A percentile compares a stretch with the other conserved stretches of the same genome.
Conservation (phyloP, 306 rosid genomes). For the Cicer chorassanicum region DNA sequence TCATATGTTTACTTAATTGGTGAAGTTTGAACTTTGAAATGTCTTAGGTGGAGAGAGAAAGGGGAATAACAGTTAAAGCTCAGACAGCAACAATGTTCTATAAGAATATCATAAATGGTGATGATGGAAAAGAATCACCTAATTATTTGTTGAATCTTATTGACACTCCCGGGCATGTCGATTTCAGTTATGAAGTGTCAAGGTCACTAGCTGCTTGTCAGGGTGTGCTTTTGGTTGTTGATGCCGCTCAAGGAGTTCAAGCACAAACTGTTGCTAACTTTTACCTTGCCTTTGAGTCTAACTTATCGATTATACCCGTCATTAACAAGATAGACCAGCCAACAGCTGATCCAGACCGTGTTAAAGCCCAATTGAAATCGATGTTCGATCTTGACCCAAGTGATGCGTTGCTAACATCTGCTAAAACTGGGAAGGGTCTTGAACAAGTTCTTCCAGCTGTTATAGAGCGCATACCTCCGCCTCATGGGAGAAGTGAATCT, state of each 20-base stretch:
- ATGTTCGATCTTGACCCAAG: constrained; percentile 90
- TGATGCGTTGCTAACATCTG: constrained; percentile 86
- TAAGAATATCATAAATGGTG: constrained; percentile 50
- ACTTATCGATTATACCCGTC: constrained; percentile 73
- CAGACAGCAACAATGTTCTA: constrained; percentile 97
- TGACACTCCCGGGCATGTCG: constrained; percentile 96
- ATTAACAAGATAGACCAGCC: constrained; percentile 95
- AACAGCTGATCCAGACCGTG: constrained; percentile 88
- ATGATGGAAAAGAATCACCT: constrained; percentile 45
- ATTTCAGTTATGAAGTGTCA: constrained; percentile 90
- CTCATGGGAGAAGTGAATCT: constrained; percentile 68
- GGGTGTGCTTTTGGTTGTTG: constrained; percentile 89
- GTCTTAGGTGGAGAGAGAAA: constrained; percentile 86
- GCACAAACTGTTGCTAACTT: constrained; percentile 95
- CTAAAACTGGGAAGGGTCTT: constrained; percentile 94
- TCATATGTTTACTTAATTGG: constrained; percentile 25
- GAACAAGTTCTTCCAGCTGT: constrained; percentile 92
- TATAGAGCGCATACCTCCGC: constrained; percentile 79
- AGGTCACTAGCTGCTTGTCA: constrained; percentile 96
- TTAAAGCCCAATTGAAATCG: constrained; percentile 78
- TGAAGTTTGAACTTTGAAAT: constrained; percentile 44
- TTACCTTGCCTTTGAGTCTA: constrained; percentile 86
- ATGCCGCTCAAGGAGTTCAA: constrained; percentile 96
- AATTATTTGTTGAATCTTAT: constrained; percentile 72
- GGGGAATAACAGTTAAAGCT: constrained; percentile 95